phyloP scores from a whole-genome alignment of 345 rosid species.

The Eucalyptus erythrocorys region DNA sequence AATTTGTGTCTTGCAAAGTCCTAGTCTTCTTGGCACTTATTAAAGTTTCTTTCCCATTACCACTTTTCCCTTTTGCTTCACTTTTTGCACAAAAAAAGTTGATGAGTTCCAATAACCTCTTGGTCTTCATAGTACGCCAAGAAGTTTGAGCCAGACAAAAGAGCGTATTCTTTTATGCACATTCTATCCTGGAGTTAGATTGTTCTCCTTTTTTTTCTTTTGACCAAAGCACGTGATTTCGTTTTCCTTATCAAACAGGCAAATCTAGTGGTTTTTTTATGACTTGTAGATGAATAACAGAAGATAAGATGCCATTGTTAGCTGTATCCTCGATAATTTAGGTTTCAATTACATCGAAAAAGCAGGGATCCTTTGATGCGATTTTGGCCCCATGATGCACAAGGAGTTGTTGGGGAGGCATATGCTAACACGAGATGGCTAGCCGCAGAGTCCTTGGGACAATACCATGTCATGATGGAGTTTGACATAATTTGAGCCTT shows the following conservation, averaged over 20 bases:
- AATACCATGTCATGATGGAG: background rate
- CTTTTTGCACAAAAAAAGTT: background rate
- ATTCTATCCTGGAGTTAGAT: accelerated
- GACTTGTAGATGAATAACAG: accelerated
- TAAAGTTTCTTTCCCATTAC: background rate
- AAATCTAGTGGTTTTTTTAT: too few species aligned
- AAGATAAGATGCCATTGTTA: too few species aligned
- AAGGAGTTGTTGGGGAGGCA: background rate
- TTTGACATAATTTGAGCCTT: background rate
- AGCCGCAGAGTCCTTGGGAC: background rate
- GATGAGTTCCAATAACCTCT: too few species aligned
- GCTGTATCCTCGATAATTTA: too few species aligned
- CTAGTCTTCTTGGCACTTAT: accelerated
- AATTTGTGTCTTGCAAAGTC: too few species aligned
- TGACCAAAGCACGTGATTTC: too few species aligned
- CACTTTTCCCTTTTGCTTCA: background rate
- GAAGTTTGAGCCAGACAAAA: accelerated
- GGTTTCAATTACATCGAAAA: background rate
- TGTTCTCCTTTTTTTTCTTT: too few species aligned
- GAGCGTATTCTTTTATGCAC: too few species aligned
- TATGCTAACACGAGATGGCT: accelerated
- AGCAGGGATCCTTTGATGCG: too few species aligned
- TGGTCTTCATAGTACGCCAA: too few species aligned
- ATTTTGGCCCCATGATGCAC: background rate
- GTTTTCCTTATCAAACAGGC: too few species aligned